Conservation (phyloP, 1,139 yeast genomes). For the Yamadazyma taylorii region DNA sequence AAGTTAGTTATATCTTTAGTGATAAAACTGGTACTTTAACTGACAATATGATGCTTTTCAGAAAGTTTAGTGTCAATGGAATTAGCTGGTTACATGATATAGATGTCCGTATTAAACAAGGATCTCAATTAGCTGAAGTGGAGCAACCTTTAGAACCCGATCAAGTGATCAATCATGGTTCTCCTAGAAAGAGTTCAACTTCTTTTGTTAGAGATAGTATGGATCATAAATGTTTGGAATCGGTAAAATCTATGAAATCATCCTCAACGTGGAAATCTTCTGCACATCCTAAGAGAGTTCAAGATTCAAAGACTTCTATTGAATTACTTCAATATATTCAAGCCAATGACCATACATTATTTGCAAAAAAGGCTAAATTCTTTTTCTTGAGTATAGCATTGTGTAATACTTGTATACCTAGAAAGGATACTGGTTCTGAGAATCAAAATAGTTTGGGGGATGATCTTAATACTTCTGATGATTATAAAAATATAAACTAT, state of each 20-base stretch:
- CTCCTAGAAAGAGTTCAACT: constrained; percentile 29
- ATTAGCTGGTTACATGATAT: constrained; percentile 85
- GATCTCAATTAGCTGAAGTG: too few species aligned
- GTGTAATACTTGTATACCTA: constrained; percentile 89
- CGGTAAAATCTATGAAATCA: constrained; percentile 22
- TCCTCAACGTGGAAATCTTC: constrained; percentile 36
- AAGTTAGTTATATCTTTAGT: constrained; percentile 89
- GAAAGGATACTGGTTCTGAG: too few species aligned
- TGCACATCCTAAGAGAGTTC: constrained; percentile 37
- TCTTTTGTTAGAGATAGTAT: constrained; percentile 34
- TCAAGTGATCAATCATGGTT: too few species aligned
- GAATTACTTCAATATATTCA: constrained; percentile 72
- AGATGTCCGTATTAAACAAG: constrained; percentile 36
- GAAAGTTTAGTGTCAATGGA: constrained; percentile 84
- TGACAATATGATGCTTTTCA: constrained; percentile 82
- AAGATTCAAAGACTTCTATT: constrained; percentile 32
- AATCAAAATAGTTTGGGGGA: not conserved
- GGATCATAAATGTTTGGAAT: constrained; percentile 23
- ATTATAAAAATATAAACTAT: constrained; percentile 60
- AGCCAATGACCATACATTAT: constrained; percentile 65
- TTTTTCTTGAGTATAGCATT: constrained; percentile 80
- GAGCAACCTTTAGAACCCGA: too few species aligned
- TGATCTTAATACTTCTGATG: constrained; percentile 10
- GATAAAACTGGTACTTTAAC: constrained; percentile 98
- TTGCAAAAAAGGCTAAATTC: constrained; percentile 72